phyloP scores from a whole-genome alignment of 1,284 basidiomycete species.

The Omphalotus olearius region DNA sequence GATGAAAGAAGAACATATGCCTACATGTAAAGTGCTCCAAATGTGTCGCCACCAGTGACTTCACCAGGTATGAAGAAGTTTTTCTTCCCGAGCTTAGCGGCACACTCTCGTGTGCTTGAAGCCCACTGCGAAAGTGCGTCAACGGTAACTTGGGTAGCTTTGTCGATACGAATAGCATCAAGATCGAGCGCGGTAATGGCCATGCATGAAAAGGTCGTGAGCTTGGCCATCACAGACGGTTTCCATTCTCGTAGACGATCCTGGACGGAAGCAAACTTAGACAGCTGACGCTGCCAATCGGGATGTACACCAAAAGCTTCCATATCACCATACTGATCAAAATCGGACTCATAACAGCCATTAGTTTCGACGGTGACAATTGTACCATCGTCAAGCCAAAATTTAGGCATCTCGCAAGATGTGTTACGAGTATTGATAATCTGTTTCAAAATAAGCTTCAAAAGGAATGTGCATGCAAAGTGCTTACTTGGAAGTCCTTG shows the following conservation, averaged over 20 bases:
- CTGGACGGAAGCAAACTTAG: constrained; percentile 92
- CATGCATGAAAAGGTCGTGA: constrained; percentile 79
- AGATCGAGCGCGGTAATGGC: constrained; percentile 82
- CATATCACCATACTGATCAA: constrained; percentile 93
- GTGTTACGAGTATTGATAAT: constrained; percentile 63
- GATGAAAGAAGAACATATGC: constrained; percentile 22
- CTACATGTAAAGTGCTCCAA: constrained; percentile 81
- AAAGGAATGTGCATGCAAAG: neutral
- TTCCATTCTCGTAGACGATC: constrained; percentile 88
- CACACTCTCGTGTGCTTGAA: constrained; percentile 68
- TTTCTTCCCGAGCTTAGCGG: constrained; percentile 65
- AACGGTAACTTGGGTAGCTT: constrained; percentile 86
- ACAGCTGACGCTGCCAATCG: constrained; percentile 90
- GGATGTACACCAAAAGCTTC: constrained; percentile 94
- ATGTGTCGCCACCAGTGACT: constrained; percentile 89
- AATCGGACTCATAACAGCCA: constrained; percentile 79
- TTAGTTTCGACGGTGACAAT: constrained; percentile 51
- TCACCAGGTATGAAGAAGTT: constrained; percentile 91
- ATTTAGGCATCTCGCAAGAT: constrained; percentile 70
- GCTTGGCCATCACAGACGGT: constrained; percentile 38
- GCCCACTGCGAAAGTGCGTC: constrained; percentile 78
- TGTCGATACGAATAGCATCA: constrained; percentile 92
- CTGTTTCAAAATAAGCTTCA: constrained; percentile 28
- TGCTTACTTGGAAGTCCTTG: constrained; percentile 68
- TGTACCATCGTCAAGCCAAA: constrained; percentile 75